These are phyloP conservation scores for Boletus reticuloceps DNA, from an alignment of 768 basidiomycete species.

Conservation along the genomic window DNA sequence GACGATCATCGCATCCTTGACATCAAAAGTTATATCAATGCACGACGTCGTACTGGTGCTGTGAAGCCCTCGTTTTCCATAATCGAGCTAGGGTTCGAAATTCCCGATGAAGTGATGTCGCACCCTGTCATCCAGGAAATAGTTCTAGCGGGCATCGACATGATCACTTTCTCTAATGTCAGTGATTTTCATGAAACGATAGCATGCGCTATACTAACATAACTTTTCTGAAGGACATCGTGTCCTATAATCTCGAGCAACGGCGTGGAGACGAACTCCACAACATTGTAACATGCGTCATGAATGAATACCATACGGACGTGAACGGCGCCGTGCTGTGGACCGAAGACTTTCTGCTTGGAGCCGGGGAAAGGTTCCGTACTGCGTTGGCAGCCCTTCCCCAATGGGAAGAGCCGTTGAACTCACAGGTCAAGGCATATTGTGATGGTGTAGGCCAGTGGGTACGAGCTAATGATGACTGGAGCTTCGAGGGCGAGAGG, in stretches of 20 bases:
- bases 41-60: constrained; percentile 41
- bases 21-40: constrained; percentile 39
- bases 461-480: too few relatives aligned
- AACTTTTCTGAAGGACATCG: constrained; percentile 23
- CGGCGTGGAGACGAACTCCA: constrained; percentile 26
- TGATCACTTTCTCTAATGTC: constrained; percentile 28
- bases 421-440: too few relatives aligned
- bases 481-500: too few relatives aligned
- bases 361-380: constrained; percentile 5
- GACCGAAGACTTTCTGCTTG: constrained; percentile 4
- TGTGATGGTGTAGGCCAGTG: too few relatives aligned
- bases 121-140: constrained; percentile 39
- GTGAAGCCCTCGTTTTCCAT: constrained; percentile 39
- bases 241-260: constrained; percentile 34
- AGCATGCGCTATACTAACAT: background rate
- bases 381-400: constrained; percentile 27
- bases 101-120: constrained; percentile 39
- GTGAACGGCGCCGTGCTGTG: constrained; percentile 18
- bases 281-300: constrained; percentile 50
- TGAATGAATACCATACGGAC: constrained; percentile 37
- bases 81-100: constrained; percentile 34
- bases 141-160: constrained; percentile 27
- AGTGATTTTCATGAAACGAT: constrained; percentile 2
- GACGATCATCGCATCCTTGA: constrained; percentile 30
- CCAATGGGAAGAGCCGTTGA: constrained; percentile 33